A percentile compares a stretch with the other conserved stretches of the same genome.
Evolutionary conservation across 2,329 filamentous ascomycete genomes (phyloP).

Genomic region (Botrytis squamosa): DNA sequence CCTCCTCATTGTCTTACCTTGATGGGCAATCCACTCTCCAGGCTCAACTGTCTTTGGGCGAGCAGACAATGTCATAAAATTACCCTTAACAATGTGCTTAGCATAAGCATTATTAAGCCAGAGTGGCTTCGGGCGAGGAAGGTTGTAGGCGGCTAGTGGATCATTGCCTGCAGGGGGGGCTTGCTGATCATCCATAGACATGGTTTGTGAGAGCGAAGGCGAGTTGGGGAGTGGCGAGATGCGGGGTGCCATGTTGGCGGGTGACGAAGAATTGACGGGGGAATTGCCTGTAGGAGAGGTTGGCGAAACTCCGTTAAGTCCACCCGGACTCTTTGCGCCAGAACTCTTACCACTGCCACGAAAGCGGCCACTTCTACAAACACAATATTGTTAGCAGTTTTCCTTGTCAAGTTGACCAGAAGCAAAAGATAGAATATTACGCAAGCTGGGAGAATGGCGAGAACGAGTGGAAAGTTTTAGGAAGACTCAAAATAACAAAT

Average conservation of each 20-base stretch:
- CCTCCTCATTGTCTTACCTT: conserved; percentile 58
- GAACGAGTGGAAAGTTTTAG: not conserved
- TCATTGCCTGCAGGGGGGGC: conserved; percentile 43
- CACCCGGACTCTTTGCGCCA: conserved; percentile 52
- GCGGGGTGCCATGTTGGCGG: conserved; percentile 54
- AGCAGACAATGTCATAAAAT: conserved; percentile 93
- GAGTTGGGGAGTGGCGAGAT: conserved; percentile 62
- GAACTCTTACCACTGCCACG: conserved; percentile 55
- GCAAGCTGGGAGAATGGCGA: not conserved
- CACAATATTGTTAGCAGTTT: conserved; percentile 30
- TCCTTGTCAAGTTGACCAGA: not conserved
- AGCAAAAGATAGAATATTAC: not conserved
- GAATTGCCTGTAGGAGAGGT: conserved; percentile 46
- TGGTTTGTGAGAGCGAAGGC: conserved; percentile 62
- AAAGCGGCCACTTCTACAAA: conserved; percentile 55
- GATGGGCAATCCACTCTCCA: conserved; percentile 94
- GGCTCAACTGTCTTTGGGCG: conserved; percentile 91
- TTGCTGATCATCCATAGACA: conserved; percentile 63
- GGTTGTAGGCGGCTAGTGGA: conserved; percentile 58
- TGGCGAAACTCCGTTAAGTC: conserved; percentile 49
- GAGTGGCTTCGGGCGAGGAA: conserved; percentile 66
- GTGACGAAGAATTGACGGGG: conserved; percentile 50
- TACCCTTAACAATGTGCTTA: conserved; percentile 90
- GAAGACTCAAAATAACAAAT: not conserved
- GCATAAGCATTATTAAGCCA: conserved; percentile 76